Base-by-base conservation (phyloP, 441 rosid species). In the Mallotus japonicus region DNA sequence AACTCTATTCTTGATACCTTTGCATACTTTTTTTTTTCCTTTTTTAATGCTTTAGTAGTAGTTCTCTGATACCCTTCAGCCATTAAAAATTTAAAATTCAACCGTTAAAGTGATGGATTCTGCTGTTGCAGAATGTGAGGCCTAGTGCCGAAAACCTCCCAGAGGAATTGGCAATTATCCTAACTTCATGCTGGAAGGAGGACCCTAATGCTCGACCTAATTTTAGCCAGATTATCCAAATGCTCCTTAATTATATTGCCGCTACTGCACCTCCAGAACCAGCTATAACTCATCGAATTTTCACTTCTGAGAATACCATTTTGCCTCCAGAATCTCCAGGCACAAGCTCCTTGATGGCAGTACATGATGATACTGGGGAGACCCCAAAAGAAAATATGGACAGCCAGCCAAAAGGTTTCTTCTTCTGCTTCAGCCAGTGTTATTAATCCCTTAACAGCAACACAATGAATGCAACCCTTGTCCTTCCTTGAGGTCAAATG, bases 131-230 rank as follows among this genome's bases (percentile, higher is more conserved):
- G 98, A 93, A 90, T 79, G 81, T 86, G 68, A 87, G 98, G 81
- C 98, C 97, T 17, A 90, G 90, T 73, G 88, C 91, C 2, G 92
- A 89, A 15, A 75, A 86, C 74, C 83, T 93, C 24, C 97, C 94
- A 5, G 89, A 81, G 73, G 97, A 89, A 22, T 74, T 93, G 78
- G 93, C 90, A 0, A 42, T 78, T 76, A 89, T 90, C 0, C 89
- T 93, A 54, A 87, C 94, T 11, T 87, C 97, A 11, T 93, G 98
- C 75, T 93, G 98, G 98, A 87, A 90, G 76, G 97, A 93, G 78
- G 97, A 93, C 76, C 93, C 98, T 13, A 87, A 87, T 74, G 82
- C 87, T 58, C 81, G 98, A 46, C 94, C 97, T 1, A 82, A 89
- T 75, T 93, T 93, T 86, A 85, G 80, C 34, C 84, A 88, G 69